Conservation (phyloP, 2,329 filamentous ascomycete genomes). For the Neurospora sp. region DNA sequence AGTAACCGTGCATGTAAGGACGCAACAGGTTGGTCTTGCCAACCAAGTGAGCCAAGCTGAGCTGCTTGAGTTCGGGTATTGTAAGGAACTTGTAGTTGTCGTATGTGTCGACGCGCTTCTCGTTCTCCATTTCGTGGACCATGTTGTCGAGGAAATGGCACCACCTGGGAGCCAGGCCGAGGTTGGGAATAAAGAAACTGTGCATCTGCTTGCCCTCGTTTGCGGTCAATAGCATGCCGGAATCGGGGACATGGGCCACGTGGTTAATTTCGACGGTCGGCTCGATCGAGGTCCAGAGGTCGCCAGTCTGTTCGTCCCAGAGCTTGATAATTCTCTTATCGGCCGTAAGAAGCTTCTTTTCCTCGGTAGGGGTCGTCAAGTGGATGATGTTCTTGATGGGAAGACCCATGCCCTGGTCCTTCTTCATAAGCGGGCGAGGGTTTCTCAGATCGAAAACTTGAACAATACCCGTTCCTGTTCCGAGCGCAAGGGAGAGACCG, state of each 20-base stretch:
- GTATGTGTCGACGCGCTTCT: slow-evolving; percentile 69
- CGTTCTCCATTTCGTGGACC: slow-evolving; percentile 96
- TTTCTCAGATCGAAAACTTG: slow-evolving; percentile 89
- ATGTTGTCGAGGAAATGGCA: slow-evolving; percentile 95
- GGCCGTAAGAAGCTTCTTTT: slow-evolving; percentile 80
- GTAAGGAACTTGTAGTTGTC: slow-evolving; percentile 99
- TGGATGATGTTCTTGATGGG: slow-evolving; percentile 76
- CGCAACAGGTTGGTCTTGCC: slow-evolving; percentile 82
- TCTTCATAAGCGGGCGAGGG: slow-evolving; percentile 73
- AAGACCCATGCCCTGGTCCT: slow-evolving; percentile 93
- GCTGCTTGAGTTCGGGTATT: slow-evolving; percentile 68
- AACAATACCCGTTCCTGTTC: slow-evolving; percentile 78
- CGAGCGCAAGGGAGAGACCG: slow-evolving; percentile 75
- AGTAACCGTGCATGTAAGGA: slow-evolving; percentile 99
- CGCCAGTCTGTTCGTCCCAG: slow-evolving; percentile 75
- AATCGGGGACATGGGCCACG: slow-evolving; percentile 85
- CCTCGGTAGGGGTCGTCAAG: slow-evolving; percentile 60
- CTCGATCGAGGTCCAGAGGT: slow-evolving; percentile 91
- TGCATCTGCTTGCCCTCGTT: slow-evolving; percentile 76
- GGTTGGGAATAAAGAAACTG: slow-evolving; percentile 72
- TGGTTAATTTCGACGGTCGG: slow-evolving; percentile 91
- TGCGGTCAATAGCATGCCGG: slow-evolving; percentile 90
- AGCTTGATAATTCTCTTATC: slow-evolving; percentile 97
- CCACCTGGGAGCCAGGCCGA: slow-evolving; percentile 90
- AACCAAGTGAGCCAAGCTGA: slow-evolving; percentile 81